Percentiles rank a stretch among this genome's conserved stretches.
Conservation (phyloP, 2,329 filamentous ascomycete genomes). For the Aspergillus cejpii region DNA sequence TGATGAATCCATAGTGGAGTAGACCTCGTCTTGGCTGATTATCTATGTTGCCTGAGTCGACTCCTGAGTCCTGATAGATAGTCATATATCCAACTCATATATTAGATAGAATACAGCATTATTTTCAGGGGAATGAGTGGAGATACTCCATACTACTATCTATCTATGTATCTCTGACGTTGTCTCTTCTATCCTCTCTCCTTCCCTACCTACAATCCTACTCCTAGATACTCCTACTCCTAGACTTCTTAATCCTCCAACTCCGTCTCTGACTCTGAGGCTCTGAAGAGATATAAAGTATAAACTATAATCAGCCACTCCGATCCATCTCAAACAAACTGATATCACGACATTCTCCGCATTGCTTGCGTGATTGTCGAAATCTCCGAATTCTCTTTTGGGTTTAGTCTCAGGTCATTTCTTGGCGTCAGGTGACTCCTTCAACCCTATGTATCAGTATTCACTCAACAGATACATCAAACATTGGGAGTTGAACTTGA, state of each 20-base stretch:
- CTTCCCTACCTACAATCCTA: too few relatives aligned
- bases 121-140: conserved; percentile 21
- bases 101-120: conserved; percentile 14
- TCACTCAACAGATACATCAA: background rate
- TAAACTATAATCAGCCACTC: too few relatives aligned
- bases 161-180: background rate
- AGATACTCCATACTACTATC: too few relatives aligned
- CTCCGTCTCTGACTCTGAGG: too few relatives aligned
- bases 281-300: too few relatives aligned
- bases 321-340: background rate
- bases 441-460: background rate
- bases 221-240: too few relatives aligned
- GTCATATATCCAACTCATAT: too few relatives aligned
- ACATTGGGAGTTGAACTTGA: background rate
- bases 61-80: too few relatives aligned
- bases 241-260: too few relatives aligned
- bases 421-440: background rate
- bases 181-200: background rate
- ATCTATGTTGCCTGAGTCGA: too few relatives aligned
- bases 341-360: conserved; percentile 22
- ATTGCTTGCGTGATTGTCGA: conserved; percentile 24
- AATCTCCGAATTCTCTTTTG: conserved; percentile 1
- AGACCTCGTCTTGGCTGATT: too few relatives aligned
- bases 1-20: too few relatives aligned
- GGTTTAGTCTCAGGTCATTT: background rate